These are phyloP conservation scores for Rostrohypoxylon terebratum DNA, from an alignment of 495 filamentous ascomycete species.

Conservation along the genomic window DNA sequence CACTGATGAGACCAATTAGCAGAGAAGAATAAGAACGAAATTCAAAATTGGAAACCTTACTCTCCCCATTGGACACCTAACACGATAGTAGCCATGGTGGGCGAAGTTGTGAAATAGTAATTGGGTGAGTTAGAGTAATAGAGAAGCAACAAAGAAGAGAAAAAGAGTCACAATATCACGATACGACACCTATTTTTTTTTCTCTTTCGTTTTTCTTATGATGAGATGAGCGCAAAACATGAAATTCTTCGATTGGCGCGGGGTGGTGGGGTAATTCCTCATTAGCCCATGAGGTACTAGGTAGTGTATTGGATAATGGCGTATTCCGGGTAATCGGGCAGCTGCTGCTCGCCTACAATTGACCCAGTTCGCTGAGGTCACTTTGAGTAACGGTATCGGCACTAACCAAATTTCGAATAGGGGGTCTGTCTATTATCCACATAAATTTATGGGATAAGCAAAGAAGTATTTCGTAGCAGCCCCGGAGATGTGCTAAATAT, in stretches of 20 bases:
- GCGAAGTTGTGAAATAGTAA: slow-evolving; percentile 1
- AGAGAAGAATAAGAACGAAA: slow-evolving; percentile 10
- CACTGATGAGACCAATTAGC: slow-evolving; percentile 35
- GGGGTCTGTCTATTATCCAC: slow-evolving; percentile 5
- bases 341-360: background rate
- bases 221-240: slow-evolving; percentile 34
- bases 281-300: background rate
- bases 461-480: too few relatives aligned
- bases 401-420: slow-evolving; percentile 10
- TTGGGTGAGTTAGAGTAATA: background rate
- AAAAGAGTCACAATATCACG: slow-evolving; percentile 16
- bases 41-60: slow-evolving; percentile 20
- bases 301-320: background rate
- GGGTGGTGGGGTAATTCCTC: slow-evolving; percentile 24
- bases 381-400: background rate
- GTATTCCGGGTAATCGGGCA: slow-evolving; percentile 28
- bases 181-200: slow-evolving; percentile 25
- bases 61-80: slow-evolving; percentile 44
- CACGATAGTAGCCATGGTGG: slow-evolving; percentile 38
- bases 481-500: background rate
- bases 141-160: slow-evolving; percentile 2
- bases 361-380: background rate
- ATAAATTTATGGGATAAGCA: background rate
- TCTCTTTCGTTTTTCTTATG: slow-evolving; percentile 3
- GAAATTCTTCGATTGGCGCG: slow-evolving; percentile 31